phyloP scores from a whole-genome alignment of 106 monocot genomes.

The Hemerocallis citrina region DNA sequence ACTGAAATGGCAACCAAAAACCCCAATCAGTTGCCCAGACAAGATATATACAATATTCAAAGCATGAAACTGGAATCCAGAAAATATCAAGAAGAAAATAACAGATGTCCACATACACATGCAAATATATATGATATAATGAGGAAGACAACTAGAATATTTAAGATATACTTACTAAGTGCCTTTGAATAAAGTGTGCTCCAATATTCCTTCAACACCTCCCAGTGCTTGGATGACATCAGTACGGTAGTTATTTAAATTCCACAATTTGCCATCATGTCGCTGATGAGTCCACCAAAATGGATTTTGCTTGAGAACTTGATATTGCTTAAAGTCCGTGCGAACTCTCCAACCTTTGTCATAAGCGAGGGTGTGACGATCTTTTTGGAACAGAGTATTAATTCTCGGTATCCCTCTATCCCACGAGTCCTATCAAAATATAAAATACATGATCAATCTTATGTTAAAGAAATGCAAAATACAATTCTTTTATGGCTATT shows the following conservation, averaged over 20 bases:
- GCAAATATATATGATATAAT: no score
- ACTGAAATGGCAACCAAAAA: conserved; percentile 35
- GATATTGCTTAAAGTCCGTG: conserved; percentile 99
- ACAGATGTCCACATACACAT: no score
- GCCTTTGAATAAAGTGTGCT: conserved; percentile 96
- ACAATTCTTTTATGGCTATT: no score
- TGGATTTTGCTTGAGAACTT: conserved; percentile 97
- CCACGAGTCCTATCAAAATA: conserved; percentile 77
- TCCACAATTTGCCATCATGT: conserved; percentile 99
- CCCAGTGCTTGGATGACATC: conserved; percentile 99
- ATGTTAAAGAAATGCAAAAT: no score
- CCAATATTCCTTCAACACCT: conserved; percentile 97
- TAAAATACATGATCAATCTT: neutral
- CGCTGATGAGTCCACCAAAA: conserved; percentile 99
- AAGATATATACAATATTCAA: neutral
- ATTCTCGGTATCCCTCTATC: conserved; percentile 97
- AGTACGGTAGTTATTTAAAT: conserved; percentile 96
- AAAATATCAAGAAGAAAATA: neutral
- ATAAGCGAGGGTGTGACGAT: conserved; percentile 96
- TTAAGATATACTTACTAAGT: conserved; percentile 71
- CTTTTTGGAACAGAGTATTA: conserved; percentile 99
- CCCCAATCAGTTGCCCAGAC: conserved; percentile 10
- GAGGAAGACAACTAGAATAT: neutral
- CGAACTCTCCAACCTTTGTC: conserved; percentile 99
- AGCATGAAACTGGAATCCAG: neutral